Percentiles rank a stretch among this genome's conserved stretches.
These are phyloP conservation scores for Cystofilobasidium bisporidii DNA, from an alignment of 768 basidiomycete species.

Conservation along the genomic window DNA sequence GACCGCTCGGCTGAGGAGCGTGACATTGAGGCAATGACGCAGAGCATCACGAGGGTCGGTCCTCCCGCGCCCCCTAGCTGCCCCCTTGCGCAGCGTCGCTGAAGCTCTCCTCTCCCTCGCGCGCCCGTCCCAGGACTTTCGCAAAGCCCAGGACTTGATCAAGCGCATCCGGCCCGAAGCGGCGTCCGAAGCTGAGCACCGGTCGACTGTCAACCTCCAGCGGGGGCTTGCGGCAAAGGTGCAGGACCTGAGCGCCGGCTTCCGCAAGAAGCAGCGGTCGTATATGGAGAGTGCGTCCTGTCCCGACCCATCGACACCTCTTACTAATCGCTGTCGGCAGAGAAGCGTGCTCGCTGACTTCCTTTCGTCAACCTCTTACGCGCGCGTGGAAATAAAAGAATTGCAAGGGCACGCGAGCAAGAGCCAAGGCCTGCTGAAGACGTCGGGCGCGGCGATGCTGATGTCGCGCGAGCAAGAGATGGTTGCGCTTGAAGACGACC, in stretches of 20 bases:
- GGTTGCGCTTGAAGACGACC: slow-evolving; percentile 80
- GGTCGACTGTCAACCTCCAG: slow-evolving; percentile 68
- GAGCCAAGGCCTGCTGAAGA: slow-evolving; percentile 85
- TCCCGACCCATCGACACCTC: no score
- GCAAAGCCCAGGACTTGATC: slow-evolving; percentile 52
- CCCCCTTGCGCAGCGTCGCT: background rate
- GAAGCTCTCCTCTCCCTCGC: slow-evolving; percentile 34
- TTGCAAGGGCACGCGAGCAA: slow-evolving; percentile 96
- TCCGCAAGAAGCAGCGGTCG: slow-evolving; percentile 94
- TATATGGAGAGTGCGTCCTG: slow-evolving; percentile 98
- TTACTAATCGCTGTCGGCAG: no score
- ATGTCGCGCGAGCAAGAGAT: slow-evolving; percentile 52
- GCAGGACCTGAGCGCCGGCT: slow-evolving; percentile 80
- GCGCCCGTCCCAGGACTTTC: slow-evolving; percentile 53
- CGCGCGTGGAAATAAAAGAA: slow-evolving; percentile 47
- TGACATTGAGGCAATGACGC: slow-evolving; percentile 79
- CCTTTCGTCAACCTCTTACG: no score
- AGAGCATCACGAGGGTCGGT: slow-evolving; percentile 74
- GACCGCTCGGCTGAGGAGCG: slow-evolving; percentile 88
- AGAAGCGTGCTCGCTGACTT: no score
- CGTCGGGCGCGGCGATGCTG: slow-evolving; percentile 58
- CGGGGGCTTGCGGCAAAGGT: slow-evolving; percentile 90
- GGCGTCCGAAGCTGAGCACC: slow-evolving; percentile 9
- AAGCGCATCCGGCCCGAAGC: slow-evolving; percentile 52
- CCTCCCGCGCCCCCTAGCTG: background rate